These are phyloP conservation scores for Mangifera indica DNA, from an alignment of 345 rosid genomes.

Conservation along the genomic window DNA sequence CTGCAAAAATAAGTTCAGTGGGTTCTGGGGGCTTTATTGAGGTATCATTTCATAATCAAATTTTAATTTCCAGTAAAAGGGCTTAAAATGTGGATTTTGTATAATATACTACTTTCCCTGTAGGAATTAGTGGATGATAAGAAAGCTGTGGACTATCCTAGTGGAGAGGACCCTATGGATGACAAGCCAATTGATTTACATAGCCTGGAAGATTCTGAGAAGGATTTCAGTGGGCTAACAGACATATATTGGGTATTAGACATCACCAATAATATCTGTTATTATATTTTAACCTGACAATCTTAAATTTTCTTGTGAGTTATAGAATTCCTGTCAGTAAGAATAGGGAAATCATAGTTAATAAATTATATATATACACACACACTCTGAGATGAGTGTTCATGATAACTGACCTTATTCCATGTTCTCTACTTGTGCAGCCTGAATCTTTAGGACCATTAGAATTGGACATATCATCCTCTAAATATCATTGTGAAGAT, in stretches of 20 bases:
- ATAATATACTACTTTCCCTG: conserved; percentile 8
- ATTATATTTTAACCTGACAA: neutral
- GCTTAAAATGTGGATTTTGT: conserved; percentile 14
- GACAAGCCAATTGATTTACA: conserved; percentile 41
- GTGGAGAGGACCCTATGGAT: conserved; percentile 43
- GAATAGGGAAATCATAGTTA: neutral
- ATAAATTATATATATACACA: too few relatives aligned
- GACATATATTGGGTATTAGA: conserved; percentile 80
- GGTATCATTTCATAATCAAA: conserved; percentile 32
- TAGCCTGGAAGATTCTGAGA: conserved; percentile 38
- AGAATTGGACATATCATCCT: conserved; percentile 64
- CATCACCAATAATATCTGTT: neutral
- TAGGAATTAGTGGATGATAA: conserved; percentile 46
- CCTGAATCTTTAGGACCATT: conserved; percentile 88
- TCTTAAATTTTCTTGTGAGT: neutral
- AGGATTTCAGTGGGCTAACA: conserved; percentile 53
- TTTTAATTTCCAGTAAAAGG: neutral
- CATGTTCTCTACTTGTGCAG: conserved; percentile 43
- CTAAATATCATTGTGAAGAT: conserved; percentile 69
- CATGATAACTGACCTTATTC: conserved; percentile 13
- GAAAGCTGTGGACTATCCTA: conserved; percentile 31
- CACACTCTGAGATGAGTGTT: neutral
- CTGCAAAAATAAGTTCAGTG: conserved; percentile 24
- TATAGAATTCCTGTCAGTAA: too few relatives aligned
- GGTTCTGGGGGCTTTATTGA: conserved; percentile 34